Percentiles rank a stretch among this genome's conserved stretches.
phyloP scores from a whole-genome alignment of 805 yeast genomes.

The Candida oleophila region DNA sequence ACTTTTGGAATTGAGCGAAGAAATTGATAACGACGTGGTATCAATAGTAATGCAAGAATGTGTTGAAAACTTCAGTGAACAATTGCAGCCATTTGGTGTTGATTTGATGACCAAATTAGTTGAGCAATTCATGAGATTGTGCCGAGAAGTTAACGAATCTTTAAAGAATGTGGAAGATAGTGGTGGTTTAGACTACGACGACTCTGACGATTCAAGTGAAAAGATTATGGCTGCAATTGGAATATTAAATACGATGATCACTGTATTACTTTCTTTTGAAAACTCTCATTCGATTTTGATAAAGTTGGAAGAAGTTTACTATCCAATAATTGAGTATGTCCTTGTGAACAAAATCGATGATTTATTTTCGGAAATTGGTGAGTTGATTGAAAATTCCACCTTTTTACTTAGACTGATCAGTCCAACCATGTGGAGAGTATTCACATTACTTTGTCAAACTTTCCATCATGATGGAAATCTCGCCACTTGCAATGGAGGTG shows the following conservation, averaged over 20 bases:
- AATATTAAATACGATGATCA: constrained; percentile 74
- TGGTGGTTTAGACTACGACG: constrained; percentile 28
- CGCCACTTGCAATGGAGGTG: constrained; percentile 26
- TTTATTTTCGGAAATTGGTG: constrained; percentile 74
- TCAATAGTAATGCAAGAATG: constrained; percentile 94
- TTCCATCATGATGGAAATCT: constrained; percentile 15
- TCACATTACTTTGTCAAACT: constrained; percentile 43
- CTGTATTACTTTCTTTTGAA: constrained; percentile 80
- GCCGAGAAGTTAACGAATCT: constrained; percentile 53
- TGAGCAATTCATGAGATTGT: constrained; percentile 57
- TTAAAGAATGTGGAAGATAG: constrained; percentile 19
- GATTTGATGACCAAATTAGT: constrained; percentile 55
- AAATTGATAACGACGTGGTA: constrained; percentile 82
- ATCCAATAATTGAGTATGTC: constrained; percentile 69
- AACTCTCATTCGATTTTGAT: constrained; percentile 66
- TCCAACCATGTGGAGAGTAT: constrained; percentile 73
- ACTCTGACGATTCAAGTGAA: constrained; percentile 46
- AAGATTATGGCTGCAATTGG: constrained; percentile 84
- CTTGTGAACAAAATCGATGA: constrained; percentile 66
- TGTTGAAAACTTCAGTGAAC: constrained; percentile 84
- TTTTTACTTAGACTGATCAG: constrained; percentile 43
- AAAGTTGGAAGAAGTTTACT: constrained; percentile 62
- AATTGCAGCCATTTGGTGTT: constrained; percentile 80
- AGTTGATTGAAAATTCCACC: constrained; percentile 54
- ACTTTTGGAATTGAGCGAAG: constrained; percentile 69